Evolutionary conservation across 1,284 basidiomycete species (phyloP).

Genomic region (Apiotrichum siamense): DNA sequence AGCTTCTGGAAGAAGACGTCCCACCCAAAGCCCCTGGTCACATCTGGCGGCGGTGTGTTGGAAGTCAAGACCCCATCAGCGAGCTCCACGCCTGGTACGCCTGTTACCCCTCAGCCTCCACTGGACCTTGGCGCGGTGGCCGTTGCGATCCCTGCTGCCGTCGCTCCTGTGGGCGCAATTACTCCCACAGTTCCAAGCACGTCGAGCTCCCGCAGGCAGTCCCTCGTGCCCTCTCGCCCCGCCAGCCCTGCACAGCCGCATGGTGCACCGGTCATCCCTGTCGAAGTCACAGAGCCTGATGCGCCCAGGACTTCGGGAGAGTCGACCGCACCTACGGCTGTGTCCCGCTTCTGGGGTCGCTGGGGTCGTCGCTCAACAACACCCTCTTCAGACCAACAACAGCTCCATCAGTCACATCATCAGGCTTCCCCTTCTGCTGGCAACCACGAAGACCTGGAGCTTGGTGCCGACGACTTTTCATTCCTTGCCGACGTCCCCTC

Average conservation of each 20-base stretch:
- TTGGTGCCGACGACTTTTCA: conserved; percentile 43
- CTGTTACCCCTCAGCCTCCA: background rate
- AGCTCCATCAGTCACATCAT: background rate
- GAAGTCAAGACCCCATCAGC: conserved; percentile 35
- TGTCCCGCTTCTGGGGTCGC: conserved; percentile 44
- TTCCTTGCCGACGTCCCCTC: conserved; percentile 46
- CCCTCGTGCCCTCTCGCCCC: background rate
- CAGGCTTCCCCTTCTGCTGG: background rate
- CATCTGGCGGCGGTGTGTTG: conserved; percentile 42
- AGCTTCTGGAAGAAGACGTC: conserved; percentile 39
- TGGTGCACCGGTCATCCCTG: background rate
- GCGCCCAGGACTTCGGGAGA: background rate
- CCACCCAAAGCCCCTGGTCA: conserved; percentile 33
- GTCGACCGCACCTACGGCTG: conserved; percentile 27
- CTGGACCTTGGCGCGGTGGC: background rate
- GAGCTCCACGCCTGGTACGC: background rate
- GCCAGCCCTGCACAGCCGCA: conserved; percentile 1
- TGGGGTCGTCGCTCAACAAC: conserved; percentile 4
- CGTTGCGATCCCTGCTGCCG: background rate
- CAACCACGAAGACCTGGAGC: conserved; percentile 33
- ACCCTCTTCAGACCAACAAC: background rate
- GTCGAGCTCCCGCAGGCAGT: background rate
- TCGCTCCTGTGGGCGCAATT: background rate
- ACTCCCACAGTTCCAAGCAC: background rate
- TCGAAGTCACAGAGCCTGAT: background rate